Evolutionary conservation across 192 early-diverging fungal species (phyloP), one percentile per base, ranked within the genome.

Genomic region (Gonapodya sp.): DNA sequence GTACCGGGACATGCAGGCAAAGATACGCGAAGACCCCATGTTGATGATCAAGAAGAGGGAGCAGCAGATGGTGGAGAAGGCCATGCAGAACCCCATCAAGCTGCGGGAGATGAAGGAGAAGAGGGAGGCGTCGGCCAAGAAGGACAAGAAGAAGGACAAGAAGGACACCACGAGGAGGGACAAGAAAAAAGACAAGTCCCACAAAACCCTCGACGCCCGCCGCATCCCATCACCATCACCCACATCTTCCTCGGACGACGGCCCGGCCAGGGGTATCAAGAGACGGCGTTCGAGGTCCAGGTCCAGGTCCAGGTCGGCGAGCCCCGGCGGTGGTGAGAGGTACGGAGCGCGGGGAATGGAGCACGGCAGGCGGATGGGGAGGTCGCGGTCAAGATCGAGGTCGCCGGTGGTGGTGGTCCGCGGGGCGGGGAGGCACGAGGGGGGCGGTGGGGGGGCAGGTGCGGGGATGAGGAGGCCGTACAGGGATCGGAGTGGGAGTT

Each of bases 11-110:
- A 87, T 92, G 18, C 89, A 92, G 79, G 86, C 93, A 73, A 99
- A 99, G 83, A 89, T 94, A 32, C 83, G 96, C 77, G 96, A 98
- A 83, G 97, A 99, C 85, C 97, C 97, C 1, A 83, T 99, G 80
- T 84, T 96, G 31, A 90, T 91, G 14, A 98, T 99, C 81, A 95
- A 96, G 83, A 88, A 92, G 79, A 87, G 92, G 35, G 95, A 99
- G 83, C 95, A 96, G 80, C 91, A 87, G 2, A 89, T 92, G 30
- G 85, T 97, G 74, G 90, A 96, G 80, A 84, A 89, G 0, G 88
- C 94, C 81, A 85, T 94, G 78, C 90, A 89, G 73, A 95, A 95
- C 80, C 93, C 94, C 16, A 79, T 92, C 34, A 83, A 87, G 46
- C 82, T 93, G 80, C 94, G 91, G 78, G 83, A 87, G 35, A 82